Evolutionary conservation across 2,329 filamentous ascomycete genomes (phyloP), one percentile per base, ranked within the genome.

Genomic region (Paracoccidioides brasiliensis): DNA sequence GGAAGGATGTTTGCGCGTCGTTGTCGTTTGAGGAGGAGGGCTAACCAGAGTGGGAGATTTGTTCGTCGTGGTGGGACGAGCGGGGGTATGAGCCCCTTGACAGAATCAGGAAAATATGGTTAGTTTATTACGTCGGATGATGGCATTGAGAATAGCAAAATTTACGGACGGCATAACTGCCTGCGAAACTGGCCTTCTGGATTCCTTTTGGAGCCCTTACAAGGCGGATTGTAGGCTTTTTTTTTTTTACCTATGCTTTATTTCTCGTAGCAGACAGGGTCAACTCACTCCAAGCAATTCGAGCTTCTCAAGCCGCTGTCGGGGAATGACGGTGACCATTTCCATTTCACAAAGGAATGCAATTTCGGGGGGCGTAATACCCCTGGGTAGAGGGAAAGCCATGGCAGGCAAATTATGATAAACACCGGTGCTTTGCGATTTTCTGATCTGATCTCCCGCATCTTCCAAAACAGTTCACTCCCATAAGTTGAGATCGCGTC

Each of bases 271-370:
- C 22, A 22, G 57, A n/a, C 15, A 51, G 48, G 43, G 49, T 46
- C 49, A 52, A 52, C 85, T 76, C 77, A 97, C 93, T 61, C 85
- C 84, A 55, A 98, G 80, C 59, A 98, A 80, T 64, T 88, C 79
- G 60, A 98, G 86, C 62, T 82, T 82, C 62, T 96, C 90, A 54
- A 98, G 83, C 60, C 87, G 82, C 70, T 97, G 90, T 54, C 93
- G 87, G 40, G 93, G 93, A 52, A 97, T 83, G 28, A 98, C 81
- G 0, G 90, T 96, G 55, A 98, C 86, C 65, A 89, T 81, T 74
- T 97, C 91, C 90, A 96, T 97, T 75, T 98, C 93, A 71, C 90
- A 95, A 33, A 97, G 76, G 67, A 97, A 98, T 52, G 90, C 87
- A 48, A 94, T 86, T 74, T 98, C 93, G 60, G 87, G 78, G 57